phyloP scores from a whole-genome alignment of 805 yeast species.

The Spathaspora hagerdaliae region DNA sequence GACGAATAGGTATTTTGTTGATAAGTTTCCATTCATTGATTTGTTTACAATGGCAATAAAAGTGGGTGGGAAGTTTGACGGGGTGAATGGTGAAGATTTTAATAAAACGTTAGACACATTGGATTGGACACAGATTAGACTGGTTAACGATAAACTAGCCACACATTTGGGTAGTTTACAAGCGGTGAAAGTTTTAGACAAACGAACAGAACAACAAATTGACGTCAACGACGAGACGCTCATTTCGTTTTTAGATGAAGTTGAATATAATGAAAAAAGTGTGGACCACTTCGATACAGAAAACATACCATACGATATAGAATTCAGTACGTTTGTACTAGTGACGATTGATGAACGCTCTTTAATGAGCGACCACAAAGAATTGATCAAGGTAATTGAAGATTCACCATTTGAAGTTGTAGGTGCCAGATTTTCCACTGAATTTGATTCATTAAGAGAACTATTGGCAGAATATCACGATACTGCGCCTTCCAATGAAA shows the following conservation, averaged over 20 bases:
- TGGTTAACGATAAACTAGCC: not conserved
- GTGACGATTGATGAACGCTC: slow-evolving; percentile 29
- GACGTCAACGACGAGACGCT: not conserved
- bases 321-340: slow-evolving; percentile 20
- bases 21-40: too few species aligned
- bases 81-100: too few species aligned
- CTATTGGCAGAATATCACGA: not conserved
- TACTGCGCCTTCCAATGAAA: not conserved
- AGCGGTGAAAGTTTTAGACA: not conserved
- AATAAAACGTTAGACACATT: too few species aligned
- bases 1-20: too few species aligned
- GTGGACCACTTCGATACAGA: slow-evolving; percentile 1
- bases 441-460: not conserved
- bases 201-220: not conserved
- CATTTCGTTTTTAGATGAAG: not conserved
- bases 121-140: too few species aligned
- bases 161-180: not conserved
- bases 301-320: slow-evolving; percentile 26
- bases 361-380: slow-evolving; percentile 18
- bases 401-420: slow-evolving; percentile 20
- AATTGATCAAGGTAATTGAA: slow-evolving; percentile 19
- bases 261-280: too few species aligned
- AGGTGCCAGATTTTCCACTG: slow-evolving; percentile 21
- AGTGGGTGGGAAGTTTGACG: too few species aligned
- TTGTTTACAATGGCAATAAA: too few species aligned